Conservation (phyloP, 345 rosid genomes). For the Eucalyptus cladocalyx region DNA sequence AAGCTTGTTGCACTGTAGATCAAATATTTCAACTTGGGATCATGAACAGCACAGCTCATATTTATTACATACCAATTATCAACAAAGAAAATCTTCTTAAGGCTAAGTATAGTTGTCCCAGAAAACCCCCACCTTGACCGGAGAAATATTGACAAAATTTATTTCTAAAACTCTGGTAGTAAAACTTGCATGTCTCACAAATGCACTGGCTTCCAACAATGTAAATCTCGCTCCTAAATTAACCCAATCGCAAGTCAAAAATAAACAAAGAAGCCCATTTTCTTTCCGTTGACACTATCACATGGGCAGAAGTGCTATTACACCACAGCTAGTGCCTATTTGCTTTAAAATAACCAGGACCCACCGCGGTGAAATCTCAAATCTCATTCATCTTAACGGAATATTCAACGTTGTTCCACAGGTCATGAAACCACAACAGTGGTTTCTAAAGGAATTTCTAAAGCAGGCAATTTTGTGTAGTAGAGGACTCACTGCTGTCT, state of each 20-base stretch:
- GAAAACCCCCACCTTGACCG: background rate
- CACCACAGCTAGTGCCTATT: background rate
- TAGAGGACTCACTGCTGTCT: background rate
- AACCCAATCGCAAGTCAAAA: background rate
- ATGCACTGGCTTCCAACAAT: background rate
- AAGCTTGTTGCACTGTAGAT: background rate
- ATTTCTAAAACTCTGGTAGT: background rate
- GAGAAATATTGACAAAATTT: background rate
- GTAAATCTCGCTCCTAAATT: background rate
- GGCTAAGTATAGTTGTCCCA: background rate
- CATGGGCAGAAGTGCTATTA: background rate
- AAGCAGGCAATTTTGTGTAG: background rate
- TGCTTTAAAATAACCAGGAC: background rate
- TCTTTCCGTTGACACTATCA: background rate
- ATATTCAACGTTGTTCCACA: background rate
- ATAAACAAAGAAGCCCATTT: background rate
- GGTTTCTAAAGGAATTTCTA: background rate
- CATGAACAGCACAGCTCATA: background rate
- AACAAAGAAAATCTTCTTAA: background rate
- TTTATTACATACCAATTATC: background rate
- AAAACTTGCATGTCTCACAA: background rate
- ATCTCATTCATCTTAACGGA: background rate
- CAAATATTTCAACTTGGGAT: background rate
- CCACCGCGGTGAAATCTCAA: background rate
- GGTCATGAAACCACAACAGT: background rate